Conservation (phyloP, 2,329 filamentous ascomycete species). For the Lomentospora prolificans region DNA sequence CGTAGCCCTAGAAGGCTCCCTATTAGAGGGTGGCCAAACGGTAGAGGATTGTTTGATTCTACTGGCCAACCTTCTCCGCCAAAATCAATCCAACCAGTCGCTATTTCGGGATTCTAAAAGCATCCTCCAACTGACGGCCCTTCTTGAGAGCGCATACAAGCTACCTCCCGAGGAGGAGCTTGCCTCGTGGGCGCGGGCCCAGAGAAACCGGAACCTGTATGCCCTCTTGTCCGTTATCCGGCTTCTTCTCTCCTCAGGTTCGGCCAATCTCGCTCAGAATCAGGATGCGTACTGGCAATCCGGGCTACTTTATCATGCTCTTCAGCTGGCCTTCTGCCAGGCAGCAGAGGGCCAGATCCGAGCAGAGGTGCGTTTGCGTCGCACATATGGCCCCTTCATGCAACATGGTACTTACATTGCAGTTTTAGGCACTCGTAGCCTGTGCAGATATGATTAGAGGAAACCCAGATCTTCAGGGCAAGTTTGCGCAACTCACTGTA, state of each 20-base stretch:
- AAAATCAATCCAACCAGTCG: slow-evolving; percentile 87
- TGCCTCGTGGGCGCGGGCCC: slow-evolving; percentile 64
- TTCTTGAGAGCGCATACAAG: slow-evolving; percentile 51
- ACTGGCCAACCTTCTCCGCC: slow-evolving; percentile 75
- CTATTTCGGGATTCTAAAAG: slow-evolving; percentile 87
- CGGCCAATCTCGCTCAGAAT: slow-evolving; percentile 69
- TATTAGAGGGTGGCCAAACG: slow-evolving; percentile 72
- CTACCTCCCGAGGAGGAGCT: slow-evolving; percentile 43
- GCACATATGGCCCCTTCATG: background rate
- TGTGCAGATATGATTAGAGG: slow-evolving; percentile 83
- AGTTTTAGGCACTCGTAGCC: slow-evolving; percentile 59
- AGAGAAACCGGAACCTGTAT: slow-evolving; percentile 84
- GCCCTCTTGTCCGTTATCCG: slow-evolving; percentile 79
- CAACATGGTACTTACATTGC: slow-evolving; percentile 4
- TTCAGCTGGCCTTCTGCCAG: slow-evolving; percentile 73
- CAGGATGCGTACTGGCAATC: slow-evolving; percentile 79
- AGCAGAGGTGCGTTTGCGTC: slow-evolving; percentile 51
- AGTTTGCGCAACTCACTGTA: slow-evolving; percentile 80
- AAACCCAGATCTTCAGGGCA: slow-evolving; percentile 72
- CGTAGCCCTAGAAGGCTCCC: slow-evolving; percentile 69
- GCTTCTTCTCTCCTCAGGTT: slow-evolving; percentile 75
- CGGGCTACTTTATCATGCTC: slow-evolving; percentile 66
- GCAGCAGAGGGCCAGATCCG: slow-evolving; percentile 67
- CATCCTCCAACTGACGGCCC: slow-evolving; percentile 58
- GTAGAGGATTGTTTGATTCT: slow-evolving; percentile 91